These are phyloP conservation scores for Xylaria sp. DNA, from an alignment of 2,329 filamentous ascomycete species.

Conservation along the genomic window DNA sequence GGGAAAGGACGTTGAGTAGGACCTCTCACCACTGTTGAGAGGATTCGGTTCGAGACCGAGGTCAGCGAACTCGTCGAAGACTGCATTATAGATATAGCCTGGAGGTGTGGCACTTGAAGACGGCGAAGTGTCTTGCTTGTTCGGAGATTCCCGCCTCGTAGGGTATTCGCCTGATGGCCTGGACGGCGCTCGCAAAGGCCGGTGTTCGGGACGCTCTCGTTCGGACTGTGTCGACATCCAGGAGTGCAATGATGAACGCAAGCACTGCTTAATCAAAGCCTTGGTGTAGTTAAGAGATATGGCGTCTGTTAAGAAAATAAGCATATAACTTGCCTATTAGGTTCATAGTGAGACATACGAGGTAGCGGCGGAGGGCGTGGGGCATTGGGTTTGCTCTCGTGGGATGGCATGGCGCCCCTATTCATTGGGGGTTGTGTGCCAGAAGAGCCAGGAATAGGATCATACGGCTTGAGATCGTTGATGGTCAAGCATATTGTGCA, in stretches of 20 bases:
- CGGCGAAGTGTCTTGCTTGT: slow-evolving; percentile 26
- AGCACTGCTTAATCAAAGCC: slow-evolving; percentile 48
- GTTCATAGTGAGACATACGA: slow-evolving; percentile 26
- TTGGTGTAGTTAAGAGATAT: slow-evolving; percentile 65
- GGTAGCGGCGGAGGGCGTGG: slow-evolving; percentile 18
- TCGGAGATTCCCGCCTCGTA: slow-evolving; percentile 16
- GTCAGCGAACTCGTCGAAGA: slow-evolving; percentile 42
- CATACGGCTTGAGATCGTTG: slow-evolving; percentile 68
- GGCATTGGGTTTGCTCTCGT: slow-evolving; percentile 19
- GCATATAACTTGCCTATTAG: slow-evolving; percentile 13
- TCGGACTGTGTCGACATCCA: slow-evolving; percentile 26
- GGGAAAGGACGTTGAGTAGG: slow-evolving; percentile 51
- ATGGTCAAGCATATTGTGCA: slow-evolving; percentile 85
- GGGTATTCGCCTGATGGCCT: slow-evolving; percentile 27
- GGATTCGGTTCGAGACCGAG: slow-evolving; percentile 42
- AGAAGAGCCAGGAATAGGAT: slow-evolving; percentile 29
- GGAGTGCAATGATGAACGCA: slow-evolving; percentile 42
- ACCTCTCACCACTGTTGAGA: slow-evolving; percentile 36
- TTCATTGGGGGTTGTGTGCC: slow-evolving; percentile 22
- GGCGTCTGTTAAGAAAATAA: slow-evolving; percentile 24
- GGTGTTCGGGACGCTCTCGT: slow-evolving; percentile 9
- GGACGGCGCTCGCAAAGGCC: slow-evolving; percentile 18
- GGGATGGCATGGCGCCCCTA: slow-evolving; percentile 13
- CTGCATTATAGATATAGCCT: slow-evolving; percentile 27
- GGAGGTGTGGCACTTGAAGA: slow-evolving; percentile 30